These are phyloP conservation scores for Sambucus nigra DNA, from an alignment of 129 eudicot genomes.

Conservation along the genomic window DNA sequence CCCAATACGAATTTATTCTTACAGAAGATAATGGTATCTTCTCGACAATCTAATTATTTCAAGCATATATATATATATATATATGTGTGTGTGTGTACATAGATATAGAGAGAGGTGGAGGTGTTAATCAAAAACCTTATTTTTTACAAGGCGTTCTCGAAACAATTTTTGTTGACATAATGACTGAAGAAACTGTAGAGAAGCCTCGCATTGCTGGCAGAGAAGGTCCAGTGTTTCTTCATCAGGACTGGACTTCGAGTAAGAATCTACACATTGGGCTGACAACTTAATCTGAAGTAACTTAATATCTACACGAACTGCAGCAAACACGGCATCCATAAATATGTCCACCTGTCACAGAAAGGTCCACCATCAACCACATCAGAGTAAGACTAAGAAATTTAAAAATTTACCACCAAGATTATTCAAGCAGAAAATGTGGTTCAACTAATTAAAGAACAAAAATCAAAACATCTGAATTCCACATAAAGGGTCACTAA, in stretches of 20 bases:
- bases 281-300: conserved; percentile 54
- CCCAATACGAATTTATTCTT: too few species aligned
- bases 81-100: too few species aligned
- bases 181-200: conserved; percentile 79
- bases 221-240: conserved; percentile 46
- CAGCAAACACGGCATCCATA: conserved; percentile 62
- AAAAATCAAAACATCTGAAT: neutral
- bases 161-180: conserved; percentile 73
- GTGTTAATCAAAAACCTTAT: conserved; percentile 69
- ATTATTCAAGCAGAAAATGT: neutral
- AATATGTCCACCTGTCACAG: conserved; percentile 72
- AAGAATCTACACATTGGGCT: conserved; percentile 21
- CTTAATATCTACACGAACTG: conserved; percentile 56
- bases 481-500: neutral
- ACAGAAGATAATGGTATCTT: too few species aligned
- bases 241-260: conserved; percentile 23
- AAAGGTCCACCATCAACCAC: conserved; percentile 8
- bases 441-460: neutral
- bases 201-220: conserved; percentile 89
- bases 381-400: neutral
- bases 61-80: too few species aligned
- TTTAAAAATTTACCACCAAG: neutral
- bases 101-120: too few species aligned
- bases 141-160: conserved; percentile 68
- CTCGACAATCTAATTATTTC: too few species aligned